A percentile compares a stretch with the other conserved stretches of the same genome.
Conservation (phyloP, 768 basidiomycete genomes). For the Suillus subaureus region DNA sequence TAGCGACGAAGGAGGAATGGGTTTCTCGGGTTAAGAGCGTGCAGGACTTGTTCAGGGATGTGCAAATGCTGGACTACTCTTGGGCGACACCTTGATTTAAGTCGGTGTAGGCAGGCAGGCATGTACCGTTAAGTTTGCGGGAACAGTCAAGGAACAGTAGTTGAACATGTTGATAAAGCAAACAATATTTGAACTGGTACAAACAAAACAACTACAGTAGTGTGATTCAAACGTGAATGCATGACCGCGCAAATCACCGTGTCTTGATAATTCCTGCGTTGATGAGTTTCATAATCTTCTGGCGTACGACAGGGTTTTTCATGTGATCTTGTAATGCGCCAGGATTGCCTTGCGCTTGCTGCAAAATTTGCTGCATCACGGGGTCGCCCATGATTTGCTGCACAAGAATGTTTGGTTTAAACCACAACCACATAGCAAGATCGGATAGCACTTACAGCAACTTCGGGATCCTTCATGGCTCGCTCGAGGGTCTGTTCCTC, state of each 20-base stretch:
- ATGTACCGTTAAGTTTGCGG: neutral
- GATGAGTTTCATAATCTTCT: constrained; percentile 87
- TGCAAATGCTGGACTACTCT: constrained; percentile 62
- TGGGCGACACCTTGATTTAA: constrained; percentile 53
- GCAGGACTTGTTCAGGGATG: constrained; percentile 43
- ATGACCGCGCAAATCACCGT: constrained; percentile 44
- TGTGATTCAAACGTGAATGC: neutral
- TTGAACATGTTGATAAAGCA: neutral
- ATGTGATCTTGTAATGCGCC: constrained; percentile 92
- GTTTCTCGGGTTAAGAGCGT: constrained; percentile 44
- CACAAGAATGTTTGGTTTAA: constrained; percentile 12
- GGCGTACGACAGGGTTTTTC: constrained; percentile 82
- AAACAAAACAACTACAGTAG: neutral
- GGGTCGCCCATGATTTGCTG: constrained; percentile 88
- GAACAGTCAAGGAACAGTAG: neutral
- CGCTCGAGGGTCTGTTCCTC: constrained; percentile 92
- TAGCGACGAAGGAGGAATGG: constrained; percentile 39
- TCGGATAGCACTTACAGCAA: constrained; percentile 62
- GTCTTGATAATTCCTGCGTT: constrained; percentile 94
- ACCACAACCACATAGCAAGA: neutral
- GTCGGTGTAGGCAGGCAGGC: neutral
- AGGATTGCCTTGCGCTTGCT: constrained; percentile 91
- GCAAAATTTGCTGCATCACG: constrained; percentile 91
- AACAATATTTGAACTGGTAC: neutral
- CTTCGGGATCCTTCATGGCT: constrained; percentile 97